These are phyloP conservation scores for Annulohypoxylon nitens DNA, from an alignment of 495 filamentous ascomycete genomes.

Conservation along the genomic window DNA sequence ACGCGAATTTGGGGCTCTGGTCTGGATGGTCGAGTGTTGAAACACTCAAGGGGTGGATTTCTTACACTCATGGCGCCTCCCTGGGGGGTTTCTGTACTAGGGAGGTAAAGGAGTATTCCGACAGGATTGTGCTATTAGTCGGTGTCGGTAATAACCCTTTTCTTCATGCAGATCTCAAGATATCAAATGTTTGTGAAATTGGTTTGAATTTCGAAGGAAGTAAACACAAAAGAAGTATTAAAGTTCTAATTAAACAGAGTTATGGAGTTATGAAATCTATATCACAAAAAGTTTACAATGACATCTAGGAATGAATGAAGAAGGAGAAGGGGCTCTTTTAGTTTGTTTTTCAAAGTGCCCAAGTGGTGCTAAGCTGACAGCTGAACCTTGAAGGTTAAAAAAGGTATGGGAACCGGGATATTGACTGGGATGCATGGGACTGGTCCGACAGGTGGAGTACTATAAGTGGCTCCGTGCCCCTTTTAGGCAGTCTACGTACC, in stretches of 20 bases:
- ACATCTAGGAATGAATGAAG: constrained; percentile 8
- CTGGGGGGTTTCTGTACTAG: constrained; percentile 36
- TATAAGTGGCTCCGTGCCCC: constrained; percentile 19
- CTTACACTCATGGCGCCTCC: constrained; percentile 62
- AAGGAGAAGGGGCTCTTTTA: constrained; percentile 25
- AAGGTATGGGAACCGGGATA: constrained; percentile 15
- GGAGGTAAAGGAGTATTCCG: constrained; percentile 26
- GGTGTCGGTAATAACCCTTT: constrained; percentile 8
- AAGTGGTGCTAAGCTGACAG: constrained; percentile 32
- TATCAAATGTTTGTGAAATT: constrained; percentile 24
- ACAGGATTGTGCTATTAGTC: neutral
- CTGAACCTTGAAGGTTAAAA: constrained; percentile 28
- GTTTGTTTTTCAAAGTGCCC: constrained; percentile 14
- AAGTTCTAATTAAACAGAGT: constrained; percentile 40
- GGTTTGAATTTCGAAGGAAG: neutral
- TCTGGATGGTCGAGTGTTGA: constrained; percentile 38
- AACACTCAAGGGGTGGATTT: constrained; percentile 52
- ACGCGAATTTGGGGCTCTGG: constrained; percentile 22
- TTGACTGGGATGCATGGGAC: constrained; percentile 9
- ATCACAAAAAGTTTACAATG: constrained; percentile 47
- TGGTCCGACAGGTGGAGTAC: constrained; percentile 27
- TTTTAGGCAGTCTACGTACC: constrained; percentile 22
- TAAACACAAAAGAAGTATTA: constrained; percentile 1
- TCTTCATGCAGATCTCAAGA: constrained; percentile 7
- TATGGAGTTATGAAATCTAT: constrained; percentile 38